phyloP scores from a whole-genome alignment of 2,329 filamentous ascomycete species.

The Cyphellophora attinorum region DNA sequence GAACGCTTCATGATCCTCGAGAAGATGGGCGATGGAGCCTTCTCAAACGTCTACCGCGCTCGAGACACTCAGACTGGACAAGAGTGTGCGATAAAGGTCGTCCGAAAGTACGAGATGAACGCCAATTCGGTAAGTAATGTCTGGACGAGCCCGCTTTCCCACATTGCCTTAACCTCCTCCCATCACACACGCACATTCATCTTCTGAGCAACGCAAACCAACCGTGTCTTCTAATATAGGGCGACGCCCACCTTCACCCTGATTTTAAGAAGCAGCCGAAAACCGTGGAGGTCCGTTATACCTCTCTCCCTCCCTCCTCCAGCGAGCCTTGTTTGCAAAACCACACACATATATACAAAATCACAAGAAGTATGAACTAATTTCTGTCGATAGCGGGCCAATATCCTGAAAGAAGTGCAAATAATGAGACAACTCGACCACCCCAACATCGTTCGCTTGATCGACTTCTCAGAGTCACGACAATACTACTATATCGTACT shows the following conservation, averaged over 20 bases:
- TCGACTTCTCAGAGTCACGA: slow-evolving; percentile 85
- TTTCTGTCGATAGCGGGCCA: slow-evolving; percentile 72
- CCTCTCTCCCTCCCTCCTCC: slow-evolving; percentile 7
- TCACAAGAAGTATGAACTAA: too few species aligned
- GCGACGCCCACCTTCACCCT: slow-evolving; percentile 86
- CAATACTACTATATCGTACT: slow-evolving; percentile 98
- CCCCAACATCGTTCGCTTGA: slow-evolving; percentile 86
- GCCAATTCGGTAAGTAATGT: slow-evolving; percentile 76
- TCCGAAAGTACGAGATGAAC: slow-evolving; percentile 98
- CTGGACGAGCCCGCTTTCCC: slow-evolving; percentile 17
- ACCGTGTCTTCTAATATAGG: slow-evolving; percentile 52
- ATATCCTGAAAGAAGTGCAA: slow-evolving; percentile 96
- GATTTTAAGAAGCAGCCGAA: slow-evolving; percentile 92
- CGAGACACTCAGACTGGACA: slow-evolving; percentile 57
- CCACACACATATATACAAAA: too few species aligned
- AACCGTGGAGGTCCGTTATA: slow-evolving; percentile 82
- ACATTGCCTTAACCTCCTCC: slow-evolving; percentile 21
- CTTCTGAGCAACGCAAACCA: slow-evolving; percentile 36
- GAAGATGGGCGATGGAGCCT: slow-evolving; percentile 98
- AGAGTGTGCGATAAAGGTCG: slow-evolving; percentile 95
- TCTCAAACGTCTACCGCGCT: slow-evolving; percentile 96
- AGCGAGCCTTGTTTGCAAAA: too few species aligned
- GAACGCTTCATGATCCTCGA: slow-evolving; percentile 80
- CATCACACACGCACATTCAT: slow-evolving; percentile 16
- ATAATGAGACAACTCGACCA: slow-evolving; percentile 98